These are phyloP conservation scores for Verticillium longisporum DNA, from an alignment of 2,329 filamentous ascomycete genomes.

Conservation along the genomic window DNA sequence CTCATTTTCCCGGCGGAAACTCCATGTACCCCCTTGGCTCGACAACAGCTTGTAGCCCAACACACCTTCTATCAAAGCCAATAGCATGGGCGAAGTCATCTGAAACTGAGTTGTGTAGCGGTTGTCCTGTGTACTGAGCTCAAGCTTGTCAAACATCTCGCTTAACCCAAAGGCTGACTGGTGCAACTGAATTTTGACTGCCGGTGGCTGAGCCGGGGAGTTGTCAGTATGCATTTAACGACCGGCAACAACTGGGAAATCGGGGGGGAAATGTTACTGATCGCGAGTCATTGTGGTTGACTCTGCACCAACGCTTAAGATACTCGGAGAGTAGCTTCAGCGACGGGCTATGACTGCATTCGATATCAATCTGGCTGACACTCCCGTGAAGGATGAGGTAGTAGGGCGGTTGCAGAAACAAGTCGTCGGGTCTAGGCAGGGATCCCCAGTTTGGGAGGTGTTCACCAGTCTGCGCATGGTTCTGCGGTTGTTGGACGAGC, in stretches of 20 bases:
- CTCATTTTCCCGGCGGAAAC: conserved; percentile 9
- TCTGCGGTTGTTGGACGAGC: no score
- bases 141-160: conserved; percentile 34
- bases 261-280: background rate
- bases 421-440: conserved; percentile 38
- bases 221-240: no score
- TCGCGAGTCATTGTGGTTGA: conserved; percentile 23
- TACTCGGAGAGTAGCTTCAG: conserved; percentile 38
- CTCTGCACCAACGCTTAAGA: conserved; percentile 37
- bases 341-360: conserved; percentile 39
- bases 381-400: conserved; percentile 31
- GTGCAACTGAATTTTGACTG: conserved; percentile 32
- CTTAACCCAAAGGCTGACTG: conserved; percentile 38
- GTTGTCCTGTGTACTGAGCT: conserved; percentile 24
- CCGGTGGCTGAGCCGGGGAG: conserved; percentile 26
- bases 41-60: conserved; percentile 34
- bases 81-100: conserved; percentile 34
- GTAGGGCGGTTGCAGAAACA: conserved; percentile 40
- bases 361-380: conserved; percentile 28
- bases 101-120: conserved; percentile 21
- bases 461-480: conserved; percentile 9
- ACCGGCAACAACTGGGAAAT: no score
- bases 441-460: conserved; percentile 32
- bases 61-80: conserved; percentile 38
- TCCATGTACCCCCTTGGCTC: conserved; percentile 9